phyloP scores from a whole-genome alignment of 495 filamentous ascomycete genomes.

The Neurospora sp. region DNA sequence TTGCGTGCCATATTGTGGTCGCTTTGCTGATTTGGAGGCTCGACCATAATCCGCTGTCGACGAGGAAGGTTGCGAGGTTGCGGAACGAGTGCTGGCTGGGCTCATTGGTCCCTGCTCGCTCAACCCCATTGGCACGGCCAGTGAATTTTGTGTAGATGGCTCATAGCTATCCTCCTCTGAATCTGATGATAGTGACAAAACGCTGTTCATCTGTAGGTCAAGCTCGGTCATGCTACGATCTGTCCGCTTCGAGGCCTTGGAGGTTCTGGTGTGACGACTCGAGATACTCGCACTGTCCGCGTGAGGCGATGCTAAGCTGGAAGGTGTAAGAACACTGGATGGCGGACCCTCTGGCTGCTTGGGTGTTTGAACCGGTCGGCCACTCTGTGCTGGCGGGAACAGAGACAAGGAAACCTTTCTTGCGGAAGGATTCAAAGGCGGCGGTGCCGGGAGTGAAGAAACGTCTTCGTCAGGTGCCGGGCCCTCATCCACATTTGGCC shows the following conservation, averaged over 20 bases:
- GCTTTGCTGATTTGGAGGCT: conserved; percentile 10
- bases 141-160: conserved; percentile 15
- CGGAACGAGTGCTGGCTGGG: conserved; percentile 19
- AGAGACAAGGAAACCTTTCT: conserved; percentile 12
- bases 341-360: conserved; percentile 11
- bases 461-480: conserved; percentile 1
- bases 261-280: conserved; percentile 40
- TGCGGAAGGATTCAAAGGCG: conserved; percentile 1
- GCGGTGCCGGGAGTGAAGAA: conserved; percentile 8
- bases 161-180: conserved; percentile 34
- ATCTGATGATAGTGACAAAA: conserved; percentile 39
- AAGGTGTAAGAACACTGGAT: conserved; percentile 3
- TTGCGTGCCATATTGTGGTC: conserved; percentile 13
- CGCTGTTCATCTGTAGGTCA: conserved; percentile 36
- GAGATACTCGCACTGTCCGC: conserved; percentile 37
- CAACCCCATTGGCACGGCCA: conserved; percentile 15
- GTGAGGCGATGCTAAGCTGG: conserved; percentile 16
- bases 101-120: conserved; percentile 16
- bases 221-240: conserved; percentile 31
- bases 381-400: conserved; percentile 3
- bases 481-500: background rate
- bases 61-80: conserved; percentile 12
- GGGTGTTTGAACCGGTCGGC: conserved; percentile 1
- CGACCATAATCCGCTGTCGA: background rate
- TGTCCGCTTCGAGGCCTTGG: conserved; percentile 36